These are phyloP conservation scores for Saturnispora diversa DNA, from an alignment of 805 yeast genomes.

Conservation along the genomic window DNA sequence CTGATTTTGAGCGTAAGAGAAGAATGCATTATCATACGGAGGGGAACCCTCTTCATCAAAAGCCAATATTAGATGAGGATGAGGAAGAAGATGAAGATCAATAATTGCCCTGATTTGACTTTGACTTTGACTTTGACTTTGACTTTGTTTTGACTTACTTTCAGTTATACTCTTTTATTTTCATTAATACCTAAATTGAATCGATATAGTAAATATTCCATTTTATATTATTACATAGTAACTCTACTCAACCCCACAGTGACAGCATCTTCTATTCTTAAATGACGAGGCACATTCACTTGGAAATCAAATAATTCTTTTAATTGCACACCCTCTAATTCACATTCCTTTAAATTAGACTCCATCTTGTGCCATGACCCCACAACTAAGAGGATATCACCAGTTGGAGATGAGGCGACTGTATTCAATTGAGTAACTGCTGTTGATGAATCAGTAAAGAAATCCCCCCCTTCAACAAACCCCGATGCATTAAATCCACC, in stretches of 20 bases:
- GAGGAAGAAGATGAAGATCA: constrained; percentile 31
- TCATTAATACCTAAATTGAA: constrained; percentile 3
- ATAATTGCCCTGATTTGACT: constrained; percentile 16
- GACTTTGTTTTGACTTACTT: background rate
- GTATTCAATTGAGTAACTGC: background rate
- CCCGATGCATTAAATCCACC: constrained; percentile 3
- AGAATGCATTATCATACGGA: constrained; percentile 11
- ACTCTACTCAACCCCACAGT: constrained; percentile 6
- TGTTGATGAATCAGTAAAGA: background rate
- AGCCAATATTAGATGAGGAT: constrained; percentile 8
- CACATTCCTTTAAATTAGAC: constrained; percentile 2
- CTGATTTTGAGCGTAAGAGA: constrained; percentile 6
- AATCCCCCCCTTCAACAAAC: constrained; percentile 9
- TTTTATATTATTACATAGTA: background rate
- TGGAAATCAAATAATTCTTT: constrained; percentile 8
- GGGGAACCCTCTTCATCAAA: constrained; percentile 8
- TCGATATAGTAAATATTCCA: too few relatives aligned
- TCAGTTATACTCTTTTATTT: background rate
- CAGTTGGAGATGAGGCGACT: background rate
- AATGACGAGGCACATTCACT: background rate
- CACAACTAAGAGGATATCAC: background rate
- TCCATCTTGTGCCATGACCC: constrained; percentile 8
- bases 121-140: too few relatives aligned
- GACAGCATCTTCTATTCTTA: constrained; percentile 9
- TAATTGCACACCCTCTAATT: constrained; percentile 3